phyloP scores from a whole-genome alignment of 306 rosid species.

The Fragaria iinumae region DNA sequence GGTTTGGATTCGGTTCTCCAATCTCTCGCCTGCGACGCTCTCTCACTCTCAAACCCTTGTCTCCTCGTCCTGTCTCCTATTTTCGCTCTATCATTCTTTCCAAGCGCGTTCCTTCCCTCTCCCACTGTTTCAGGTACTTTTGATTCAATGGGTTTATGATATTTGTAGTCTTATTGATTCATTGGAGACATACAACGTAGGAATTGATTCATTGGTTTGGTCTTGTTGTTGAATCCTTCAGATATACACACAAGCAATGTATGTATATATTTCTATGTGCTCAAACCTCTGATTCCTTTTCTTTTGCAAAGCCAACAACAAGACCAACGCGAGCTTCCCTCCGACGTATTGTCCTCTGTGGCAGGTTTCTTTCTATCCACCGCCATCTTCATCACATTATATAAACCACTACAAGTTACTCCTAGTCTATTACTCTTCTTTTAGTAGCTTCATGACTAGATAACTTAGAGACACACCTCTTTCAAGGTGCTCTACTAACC shows the following conservation, averaged over 20 bases:
- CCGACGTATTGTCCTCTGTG: slow-evolving; percentile 51
- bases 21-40: slow-evolving; percentile 36
- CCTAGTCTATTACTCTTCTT: not conserved
- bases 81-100: slow-evolving; percentile 35
- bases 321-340: slow-evolving; percentile 47
- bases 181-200: not conserved
- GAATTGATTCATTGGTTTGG: not conserved
- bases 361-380: slow-evolving; percentile 68
- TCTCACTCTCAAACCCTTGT: slow-evolving; percentile 23
- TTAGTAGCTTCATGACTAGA: not conserved
- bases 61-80: not conserved
- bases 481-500: not conserved
- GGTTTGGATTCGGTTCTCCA: slow-evolving; percentile 31
- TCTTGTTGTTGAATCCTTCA: not conserved
- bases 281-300: slow-evolving; percentile 34
- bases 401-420: not conserved
- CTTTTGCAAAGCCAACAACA: slow-evolving; percentile 57
- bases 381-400: not conserved
- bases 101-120: slow-evolving; percentile 42
- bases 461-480: not conserved
- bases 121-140: slow-evolving; percentile 55
- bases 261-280: slow-evolving; percentile 14
- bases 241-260: not conserved
- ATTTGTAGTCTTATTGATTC: not conserved
- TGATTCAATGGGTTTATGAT: not conserved